Evolutionary conservation across 1,284 basidiomycete species (phyloP).

Genomic region (Tilletiopsis washingtonensis): DNA sequence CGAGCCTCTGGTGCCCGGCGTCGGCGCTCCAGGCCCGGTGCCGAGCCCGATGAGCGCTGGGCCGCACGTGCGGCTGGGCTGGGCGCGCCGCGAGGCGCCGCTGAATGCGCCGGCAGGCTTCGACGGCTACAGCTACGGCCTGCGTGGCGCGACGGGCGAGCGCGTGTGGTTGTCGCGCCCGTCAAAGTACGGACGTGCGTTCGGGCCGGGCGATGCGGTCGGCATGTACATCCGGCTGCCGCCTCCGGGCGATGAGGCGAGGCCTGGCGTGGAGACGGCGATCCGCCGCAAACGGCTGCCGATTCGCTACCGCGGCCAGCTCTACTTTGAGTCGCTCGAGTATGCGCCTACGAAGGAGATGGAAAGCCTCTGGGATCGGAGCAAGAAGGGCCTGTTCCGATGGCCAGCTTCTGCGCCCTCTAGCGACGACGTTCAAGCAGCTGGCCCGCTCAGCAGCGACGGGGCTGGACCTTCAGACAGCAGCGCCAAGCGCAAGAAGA

Average conservation of each 20-base stretch:
- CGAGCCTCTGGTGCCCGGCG: slow-evolving; percentile 45
- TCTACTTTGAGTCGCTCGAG: slow-evolving; percentile 90
- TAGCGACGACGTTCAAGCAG: neutral
- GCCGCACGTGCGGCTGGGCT: slow-evolving; percentile 80
- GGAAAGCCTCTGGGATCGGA: slow-evolving; percentile 55
- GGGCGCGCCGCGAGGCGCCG: slow-evolving; percentile 81
- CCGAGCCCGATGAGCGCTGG: slow-evolving; percentile 50
- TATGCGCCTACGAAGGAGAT: slow-evolving; percentile 90
- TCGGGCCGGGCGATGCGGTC: slow-evolving; percentile 75
- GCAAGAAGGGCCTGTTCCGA: slow-evolving; percentile 12
- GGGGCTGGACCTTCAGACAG: neutral
- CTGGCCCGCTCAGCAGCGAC: neutral
- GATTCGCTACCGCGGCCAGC: slow-evolving; percentile 90
- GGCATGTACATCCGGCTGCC: slow-evolving; percentile 91
- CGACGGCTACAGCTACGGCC: slow-evolving; percentile 87
- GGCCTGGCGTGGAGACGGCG: slow-evolving; percentile 15
- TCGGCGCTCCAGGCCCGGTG: slow-evolving; percentile 47
- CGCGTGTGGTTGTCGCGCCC: slow-evolving; percentile 61
- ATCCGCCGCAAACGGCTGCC: slow-evolving; percentile 51
- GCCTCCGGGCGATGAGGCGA: slow-evolving; percentile 18
- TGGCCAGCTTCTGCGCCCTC: neutral
- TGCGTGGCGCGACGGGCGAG: slow-evolving; percentile 83
- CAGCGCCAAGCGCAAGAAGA: slow-evolving; percentile 16
- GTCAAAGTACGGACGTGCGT: slow-evolving; percentile 61
- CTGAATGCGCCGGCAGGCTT: slow-evolving; percentile 86